These are phyloP conservation scores for Aaosphaeria arxii DNA, from an alignment of 2,329 filamentous ascomycete species.

Conservation along the genomic window DNA sequence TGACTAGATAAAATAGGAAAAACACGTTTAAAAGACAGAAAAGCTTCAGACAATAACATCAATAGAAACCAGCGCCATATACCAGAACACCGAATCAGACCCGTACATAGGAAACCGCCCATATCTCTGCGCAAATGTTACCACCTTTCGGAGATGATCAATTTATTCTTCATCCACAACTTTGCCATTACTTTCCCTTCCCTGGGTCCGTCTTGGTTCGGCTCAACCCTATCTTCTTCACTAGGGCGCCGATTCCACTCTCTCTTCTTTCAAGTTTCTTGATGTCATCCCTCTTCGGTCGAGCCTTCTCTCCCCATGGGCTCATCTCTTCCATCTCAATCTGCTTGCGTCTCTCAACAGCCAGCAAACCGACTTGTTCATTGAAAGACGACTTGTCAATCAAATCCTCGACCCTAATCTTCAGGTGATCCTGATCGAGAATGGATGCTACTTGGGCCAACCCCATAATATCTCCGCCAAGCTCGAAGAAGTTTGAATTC, in stretches of 20 bases:
- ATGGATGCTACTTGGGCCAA: conserved; percentile 29
- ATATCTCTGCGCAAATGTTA: too few species aligned
- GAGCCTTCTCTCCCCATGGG: conserved; percentile 30
- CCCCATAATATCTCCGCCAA: conserved; percentile 34
- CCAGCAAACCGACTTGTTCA: conserved; percentile 26
- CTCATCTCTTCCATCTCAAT: conserved; percentile 23
- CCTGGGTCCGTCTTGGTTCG: too few species aligned
- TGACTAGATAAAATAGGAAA: too few species aligned
- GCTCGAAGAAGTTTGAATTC: conserved; percentile 30
- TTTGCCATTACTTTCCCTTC: too few species aligned
- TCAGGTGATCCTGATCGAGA: conserved; percentile 23
- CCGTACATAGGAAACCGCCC: too few species aligned
- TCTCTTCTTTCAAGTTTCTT: conserved; percentile 13
- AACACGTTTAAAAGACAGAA: too few species aligned
- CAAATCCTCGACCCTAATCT: conserved; percentile 27
- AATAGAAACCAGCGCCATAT: too few species aligned
- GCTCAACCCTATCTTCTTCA: conserved; percentile 15
- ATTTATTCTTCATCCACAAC: too few species aligned
- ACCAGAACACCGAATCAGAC: too few species aligned
- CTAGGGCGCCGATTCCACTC: conserved; percentile 9
- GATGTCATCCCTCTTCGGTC: conserved; percentile 6
- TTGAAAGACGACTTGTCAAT: conserved; percentile 28
- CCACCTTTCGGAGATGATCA: too few species aligned
- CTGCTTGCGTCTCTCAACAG: conserved; percentile 22
- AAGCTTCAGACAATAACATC: too few species aligned